Base-by-base conservation (phyloP, 2,329 filamentous ascomycete genomes). In the Penicillium crustosum region DNA sequence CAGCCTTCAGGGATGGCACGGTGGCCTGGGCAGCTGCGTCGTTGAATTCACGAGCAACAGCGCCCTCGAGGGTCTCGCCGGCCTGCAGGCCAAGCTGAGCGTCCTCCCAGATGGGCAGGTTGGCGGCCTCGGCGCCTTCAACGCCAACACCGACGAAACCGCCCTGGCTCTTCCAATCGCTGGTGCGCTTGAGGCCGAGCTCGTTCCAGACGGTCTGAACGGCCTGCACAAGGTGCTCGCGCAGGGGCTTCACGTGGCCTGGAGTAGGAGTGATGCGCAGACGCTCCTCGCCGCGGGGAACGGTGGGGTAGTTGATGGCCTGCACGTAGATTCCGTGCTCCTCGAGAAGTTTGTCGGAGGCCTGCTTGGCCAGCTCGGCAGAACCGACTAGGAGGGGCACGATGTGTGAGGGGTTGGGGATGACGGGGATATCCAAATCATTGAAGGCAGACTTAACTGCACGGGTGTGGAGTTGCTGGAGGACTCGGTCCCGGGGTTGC, bases 291-390 rank as follows among this genome's bases (percentile, higher is more conserved):
- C 94, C 94, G 7, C 96, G 91, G 2, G 94, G 94, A 3, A 99
- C 94, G 51, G 94, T 99, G 2, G 94, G 94, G 78, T 97, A 97
- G 80, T 99, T 99, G 83, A 99, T 97, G 55, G 91, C 92, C 79
- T 99, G 94, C 27, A 99, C 94, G 73, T 99, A 99, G 73, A 99
- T 97, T 61, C 87, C 86, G 80, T 96, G 90, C 66, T 96, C 89
- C 66, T 89, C 87, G 15, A 99, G 84, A 23, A 99, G 86, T 80
- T 96, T 86, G 73, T 99, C 94, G 25, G 91, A 96, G 8, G 94
- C 94, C 67, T 88, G 83, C 82, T 94, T 97, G 59, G 94, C 94
- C 41, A 95, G 80, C 77, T 94, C 93, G 47, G 94, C 94, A 70
- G 96, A 94, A 58, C 94, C 94, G 49, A 99, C 93, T 13, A 99